A percentile compares a stretch with the other conserved stretches of the same genome.
These are phyloP conservation scores for Pythium sp. DNA, from an alignment of 352 stramenopile genomes.

Conservation along the genomic window DNA sequence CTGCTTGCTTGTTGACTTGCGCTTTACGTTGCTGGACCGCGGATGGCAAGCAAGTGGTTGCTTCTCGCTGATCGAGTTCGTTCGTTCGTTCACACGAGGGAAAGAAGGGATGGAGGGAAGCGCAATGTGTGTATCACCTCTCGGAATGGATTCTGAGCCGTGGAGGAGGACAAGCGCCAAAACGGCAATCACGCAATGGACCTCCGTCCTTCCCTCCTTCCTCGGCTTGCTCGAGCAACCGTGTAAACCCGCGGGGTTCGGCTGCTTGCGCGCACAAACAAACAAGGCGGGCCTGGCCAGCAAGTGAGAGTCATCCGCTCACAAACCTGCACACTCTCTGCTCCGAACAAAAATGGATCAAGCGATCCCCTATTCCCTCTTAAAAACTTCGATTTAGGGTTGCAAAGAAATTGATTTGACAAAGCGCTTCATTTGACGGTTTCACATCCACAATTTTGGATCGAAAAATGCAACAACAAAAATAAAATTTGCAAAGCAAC, in stretches of 20 bases:
- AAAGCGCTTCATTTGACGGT: background rate
- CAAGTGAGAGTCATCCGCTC: background rate
- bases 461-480: too few species aligned
- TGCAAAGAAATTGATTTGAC: background rate
- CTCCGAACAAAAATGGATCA: background rate
- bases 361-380: background rate
- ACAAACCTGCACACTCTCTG: constrained; percentile 7
- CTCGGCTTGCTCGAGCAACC: constrained; percentile 3
- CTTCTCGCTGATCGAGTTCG: constrained; percentile 4
- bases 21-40: background rate
- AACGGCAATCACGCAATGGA: background rate
- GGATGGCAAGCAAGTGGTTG: background rate
- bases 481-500: too few species aligned
- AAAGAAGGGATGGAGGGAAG: background rate
- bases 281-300: too few species aligned
- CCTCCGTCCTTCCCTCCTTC: background rate
- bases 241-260: background rate
- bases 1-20: background rate
- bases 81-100: constrained; percentile 10
- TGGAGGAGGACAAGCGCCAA: constrained; percentile 1
- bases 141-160: constrained; percentile 20
- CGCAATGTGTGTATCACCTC: constrained; percentile 10
- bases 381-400: background rate
- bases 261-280: background rate
- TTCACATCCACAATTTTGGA: too few species aligned